Evolutionary conservation across 1,284 basidiomycete species (phyloP).

Genomic region (Rhodotorula glutinis): DNA sequence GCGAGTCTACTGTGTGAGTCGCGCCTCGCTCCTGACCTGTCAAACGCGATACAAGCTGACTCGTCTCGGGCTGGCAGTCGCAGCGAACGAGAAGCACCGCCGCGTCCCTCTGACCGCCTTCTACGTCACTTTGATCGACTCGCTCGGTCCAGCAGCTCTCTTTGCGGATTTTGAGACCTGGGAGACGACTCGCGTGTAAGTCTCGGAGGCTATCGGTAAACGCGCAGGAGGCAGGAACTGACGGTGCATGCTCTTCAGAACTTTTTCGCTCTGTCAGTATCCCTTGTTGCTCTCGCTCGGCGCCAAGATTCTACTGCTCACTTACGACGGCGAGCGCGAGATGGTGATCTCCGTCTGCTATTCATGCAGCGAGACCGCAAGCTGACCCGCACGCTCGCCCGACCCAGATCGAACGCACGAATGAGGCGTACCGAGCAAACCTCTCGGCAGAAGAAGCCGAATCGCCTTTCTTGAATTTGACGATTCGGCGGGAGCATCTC

Average conservation of each 20-base stretch:
- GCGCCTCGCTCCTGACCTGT: neutral
- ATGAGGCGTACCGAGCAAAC: slow-evolving; percentile 36
- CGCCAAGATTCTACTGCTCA: slow-evolving; percentile 40
- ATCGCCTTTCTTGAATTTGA: slow-evolving; percentile 36
- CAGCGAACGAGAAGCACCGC: neutral
- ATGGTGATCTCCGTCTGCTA: slow-evolving; percentile 21
- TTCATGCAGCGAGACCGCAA: neutral
- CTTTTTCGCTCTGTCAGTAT: slow-evolving; percentile 42
- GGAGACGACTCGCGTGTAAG: slow-evolving; percentile 15
- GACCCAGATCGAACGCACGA: slow-evolving; percentile 25
- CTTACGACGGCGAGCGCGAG: slow-evolving; percentile 40
- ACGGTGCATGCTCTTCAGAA: too few species aligned
- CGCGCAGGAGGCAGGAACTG: too few species aligned
- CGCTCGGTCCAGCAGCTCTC: slow-evolving; percentile 29
- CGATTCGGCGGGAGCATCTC: slow-evolving; percentile 37
- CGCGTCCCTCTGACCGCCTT: slow-evolving; percentile 30
- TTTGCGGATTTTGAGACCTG: slow-evolving; percentile 29
- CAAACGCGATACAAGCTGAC: neutral
- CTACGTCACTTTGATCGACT: slow-evolving; percentile 39
- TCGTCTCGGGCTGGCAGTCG: neutral
- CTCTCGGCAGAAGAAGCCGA: slow-evolving; percentile 22
- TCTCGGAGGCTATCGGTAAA: neutral
- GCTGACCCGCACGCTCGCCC: too few species aligned
- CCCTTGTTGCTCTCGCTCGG: slow-evolving; percentile 43
- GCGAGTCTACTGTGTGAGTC: slow-evolving; percentile 45